Base-by-base conservation (phyloP, 345 rosid genomes). In the Corymbia maculata region DNA sequence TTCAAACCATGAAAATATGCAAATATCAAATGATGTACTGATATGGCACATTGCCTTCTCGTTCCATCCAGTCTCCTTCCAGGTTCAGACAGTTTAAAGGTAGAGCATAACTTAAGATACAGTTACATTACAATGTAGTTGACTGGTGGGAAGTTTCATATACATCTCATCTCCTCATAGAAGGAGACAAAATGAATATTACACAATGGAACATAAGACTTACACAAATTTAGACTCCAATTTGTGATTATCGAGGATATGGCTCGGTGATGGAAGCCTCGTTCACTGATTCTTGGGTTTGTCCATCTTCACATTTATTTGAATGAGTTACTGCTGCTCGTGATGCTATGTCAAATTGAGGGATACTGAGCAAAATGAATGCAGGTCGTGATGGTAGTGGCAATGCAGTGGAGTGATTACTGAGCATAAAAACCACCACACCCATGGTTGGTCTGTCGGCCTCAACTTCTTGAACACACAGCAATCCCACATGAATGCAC, bases 141-240 rank as follows among this genome's bases (percentile, higher is more conserved):
- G 61, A 55, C 61, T 55, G 26, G 26, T 21, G 61, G 61, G 28
- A 21, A 55, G 61, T 55, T 55, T 55, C 11, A 8, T 55, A 55
- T 55, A 7, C 52, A 51, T 51, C 16, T 52, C 16, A 13, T 52
- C 16, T 52, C 16, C 17, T 52, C 6, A 2, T 15, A 51, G 13
- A 51, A 51, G 53, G 52, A 51, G 14, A 51, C 5, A 51, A 51
- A 51, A 51, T 51, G 52, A 14, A 51, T 51, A 13, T 51, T 13
- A 51, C 70, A 3, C 32, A 28, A 0, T 0, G 32, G 0, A 61
- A 0, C 36, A 28, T 0, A 13, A 61, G 16, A 61, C 14, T 28
- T 28, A 13, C 36, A 61, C 32, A 61, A 12, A 61, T 61, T 13
- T 13, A 61, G 32, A 61, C 32, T 28, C 70, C 70, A 28, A 61